A percentile compares a stretch with the other conserved stretches of the same genome.
Evolutionary conservation across 2,329 filamentous ascomycete species (phyloP).

Genomic region (Tolypocladium inflatum): DNA sequence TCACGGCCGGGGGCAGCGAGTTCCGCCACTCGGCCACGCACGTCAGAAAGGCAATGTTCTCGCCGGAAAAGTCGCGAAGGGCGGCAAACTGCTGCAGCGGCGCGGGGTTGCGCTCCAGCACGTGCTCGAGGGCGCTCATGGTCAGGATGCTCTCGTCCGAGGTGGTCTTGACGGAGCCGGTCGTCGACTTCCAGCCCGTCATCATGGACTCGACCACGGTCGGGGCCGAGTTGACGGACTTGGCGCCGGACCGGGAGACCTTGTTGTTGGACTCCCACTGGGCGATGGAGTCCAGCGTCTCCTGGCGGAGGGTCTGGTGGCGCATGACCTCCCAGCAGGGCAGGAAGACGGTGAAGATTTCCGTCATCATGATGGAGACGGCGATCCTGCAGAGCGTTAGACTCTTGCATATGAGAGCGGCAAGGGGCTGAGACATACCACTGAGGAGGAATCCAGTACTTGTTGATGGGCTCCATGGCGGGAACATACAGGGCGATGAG

Average conservation of each 20-base stretch:
- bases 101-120: slow-evolving; percentile 47
- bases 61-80: slow-evolving; percentile 57
- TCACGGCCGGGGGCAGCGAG: slow-evolving; percentile 15
- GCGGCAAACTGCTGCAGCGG: slow-evolving; percentile 57
- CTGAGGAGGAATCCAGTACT: slow-evolving; percentile 45
- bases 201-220: slow-evolving; percentile 17
- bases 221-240: slow-evolving; percentile 9
- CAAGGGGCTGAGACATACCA: slow-evolving; percentile 48
- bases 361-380: slow-evolving; percentile 49
- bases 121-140: slow-evolving; percentile 53
- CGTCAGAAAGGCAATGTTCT: slow-evolving; percentile 60
- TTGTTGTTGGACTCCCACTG: slow-evolving; percentile 31
- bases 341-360: slow-evolving; percentile 52
- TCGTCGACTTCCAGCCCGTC: slow-evolving; percentile 21
- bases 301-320: slow-evolving; percentile 27
- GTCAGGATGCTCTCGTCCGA: slow-evolving; percentile 37
- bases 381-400: slow-evolving; percentile 21
- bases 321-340: slow-evolving; percentile 50
- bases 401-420: slow-evolving; percentile 13
- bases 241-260: slow-evolving; percentile 6
- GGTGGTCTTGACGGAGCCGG: slow-evolving; percentile 15
- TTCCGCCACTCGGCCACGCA: slow-evolving; percentile 47
- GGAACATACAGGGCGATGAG: slow-evolving; percentile 45
- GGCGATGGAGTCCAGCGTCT: slow-evolving; percentile 34
- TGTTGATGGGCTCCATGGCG: slow-evolving; percentile 38